Base-by-base conservation (phyloP, 805 yeast genomes). In the Debaryomyces castellii region DNA sequence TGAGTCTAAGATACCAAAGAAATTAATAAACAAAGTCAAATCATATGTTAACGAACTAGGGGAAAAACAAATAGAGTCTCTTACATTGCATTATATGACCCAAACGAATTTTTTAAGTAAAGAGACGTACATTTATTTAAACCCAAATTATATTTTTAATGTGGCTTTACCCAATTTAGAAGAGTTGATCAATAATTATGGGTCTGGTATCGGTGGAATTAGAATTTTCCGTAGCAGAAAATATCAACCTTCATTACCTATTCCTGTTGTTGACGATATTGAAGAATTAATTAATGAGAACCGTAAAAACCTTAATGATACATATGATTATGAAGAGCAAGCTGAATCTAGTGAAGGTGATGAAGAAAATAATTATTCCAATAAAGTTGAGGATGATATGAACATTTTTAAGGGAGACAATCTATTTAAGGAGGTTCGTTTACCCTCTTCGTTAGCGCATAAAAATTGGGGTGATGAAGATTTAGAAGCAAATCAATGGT, bases 141-240 rank as follows among this genome's bases (percentile, higher is more conserved):
- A 84, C 52, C 73, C 80, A 16, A 76, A 74, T 34, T 65, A 66
- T 43, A 74, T 79, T 3, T 77, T 77, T 44, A 80, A 82, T 2
- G 76, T 87, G 24, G 77, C 80, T 1, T 65, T 89, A 23, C 97
- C 97, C 1, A 82, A 84, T n/a, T 57, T 81, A 8, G 68, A 80
- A 2, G 97, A 92, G 62, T 66, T 89, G 62, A 74, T 89, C 21
- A 81, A 78, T 45, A 76, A 77, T 36, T 92, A 89, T 73, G 95
- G 96, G 2, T 80, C 88, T 1, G 90, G 91, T 7, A 58, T 82
- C 14, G 85, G 87, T 3, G 87, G 89, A 1, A 63, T 79, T 1
- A 74, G 80, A 43, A 71, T 71, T 34, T 68, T 71, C 17, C 76
- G 82, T 42, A 78, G 86, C 16, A 69, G 71, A 46, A 67, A 76